Evolutionary conservation across 495 filamentous ascomycete species (phyloP).

Genomic region (Trichoderma virens): DNA sequence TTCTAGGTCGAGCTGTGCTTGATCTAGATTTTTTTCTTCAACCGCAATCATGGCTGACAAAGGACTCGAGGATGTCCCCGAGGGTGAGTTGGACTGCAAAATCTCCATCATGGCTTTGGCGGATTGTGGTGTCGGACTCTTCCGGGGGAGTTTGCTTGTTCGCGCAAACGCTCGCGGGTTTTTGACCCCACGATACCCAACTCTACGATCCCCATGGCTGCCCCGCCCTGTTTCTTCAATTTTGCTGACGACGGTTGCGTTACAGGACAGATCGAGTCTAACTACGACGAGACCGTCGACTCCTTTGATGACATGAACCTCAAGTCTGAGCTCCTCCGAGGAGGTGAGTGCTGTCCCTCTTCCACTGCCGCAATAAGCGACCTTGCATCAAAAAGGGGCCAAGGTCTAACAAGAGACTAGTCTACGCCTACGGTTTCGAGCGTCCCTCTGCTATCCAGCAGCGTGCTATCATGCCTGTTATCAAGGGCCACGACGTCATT

Average conservation of each 20-base stretch:
- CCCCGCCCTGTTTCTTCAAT: background rate
- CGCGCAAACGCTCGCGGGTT: background rate
- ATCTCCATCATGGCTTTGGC: background rate
- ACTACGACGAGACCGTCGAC: conserved; percentile 99
- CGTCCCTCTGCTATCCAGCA: conserved; percentile 98
- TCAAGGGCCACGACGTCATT: conserved; percentile 99
- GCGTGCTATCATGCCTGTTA: conserved; percentile 98
- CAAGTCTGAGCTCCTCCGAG: conserved; percentile 92
- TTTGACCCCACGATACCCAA: conserved; percentile 9
- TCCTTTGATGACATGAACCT: conserved; percentile 98
- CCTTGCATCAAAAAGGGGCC: background rate
- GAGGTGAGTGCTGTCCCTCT: conserved; percentile 36
- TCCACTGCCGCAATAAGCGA: background rate
- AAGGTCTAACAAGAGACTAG: conserved; percentile 48
- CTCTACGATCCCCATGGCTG: background rate
- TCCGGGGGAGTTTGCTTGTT: background rate
- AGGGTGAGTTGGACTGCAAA: conserved; percentile 52
- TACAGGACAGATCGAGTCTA: conserved; percentile 96
- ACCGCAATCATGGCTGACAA: conserved; percentile 97
- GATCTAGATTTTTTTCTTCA: conserved; percentile 53
- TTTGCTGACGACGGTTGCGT: conserved; percentile 5
- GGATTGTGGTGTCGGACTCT: background rate
- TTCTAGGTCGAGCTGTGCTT: conserved; percentile 57
- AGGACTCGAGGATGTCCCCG: conserved; percentile 92
- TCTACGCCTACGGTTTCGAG: conserved; percentile 99